Percentiles rank a stretch among this genome's conserved stretches.
Evolutionary conservation across 106 monocot species (phyloP).

Genomic region (Hemerocallis citrina): DNA sequence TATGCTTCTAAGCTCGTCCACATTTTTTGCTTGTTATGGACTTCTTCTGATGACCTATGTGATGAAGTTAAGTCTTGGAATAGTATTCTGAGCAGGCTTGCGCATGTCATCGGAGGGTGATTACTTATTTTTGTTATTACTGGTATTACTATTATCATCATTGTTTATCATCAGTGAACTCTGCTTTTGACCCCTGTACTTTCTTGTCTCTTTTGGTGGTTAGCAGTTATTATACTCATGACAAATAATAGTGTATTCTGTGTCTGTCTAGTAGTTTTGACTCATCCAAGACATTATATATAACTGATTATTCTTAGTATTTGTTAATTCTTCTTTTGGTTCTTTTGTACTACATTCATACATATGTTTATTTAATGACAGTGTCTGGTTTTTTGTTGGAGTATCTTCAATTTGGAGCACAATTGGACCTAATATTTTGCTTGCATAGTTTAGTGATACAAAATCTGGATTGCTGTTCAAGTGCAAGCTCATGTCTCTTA

Average conservation of each 20-base stretch:
- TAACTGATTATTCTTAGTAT: neutral
- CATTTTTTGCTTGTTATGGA: neutral
- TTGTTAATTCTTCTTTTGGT: neutral
- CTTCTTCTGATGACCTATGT: neutral
- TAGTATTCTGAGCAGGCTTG: neutral
- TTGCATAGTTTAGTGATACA: neutral
- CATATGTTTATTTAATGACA: neutral
- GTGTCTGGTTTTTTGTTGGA: neutral
- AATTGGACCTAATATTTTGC: too few relatives aligned
- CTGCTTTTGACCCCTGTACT: neutral
- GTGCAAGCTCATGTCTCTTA: neutral
- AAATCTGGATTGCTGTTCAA: neutral
- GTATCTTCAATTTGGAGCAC: neutral
- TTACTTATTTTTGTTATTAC: too few relatives aligned
- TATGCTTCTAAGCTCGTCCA: constrained; percentile 1
- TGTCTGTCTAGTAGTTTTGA: neutral
- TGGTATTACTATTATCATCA: neutral
- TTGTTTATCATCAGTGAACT: neutral
- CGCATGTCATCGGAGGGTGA: constrained; percentile 3
- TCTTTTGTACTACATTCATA: neutral
- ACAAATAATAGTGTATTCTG: neutral
- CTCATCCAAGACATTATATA: neutral
- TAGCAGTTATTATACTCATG: neutral
- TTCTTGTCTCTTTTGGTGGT: neutral
- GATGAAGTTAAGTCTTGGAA: neutral